A percentile compares a stretch with the other conserved stretches of the same genome.
These are phyloP conservation scores for Tephrocybe sp. DNA, from an alignment of 768 basidiomycete species.

Conservation along the genomic window DNA sequence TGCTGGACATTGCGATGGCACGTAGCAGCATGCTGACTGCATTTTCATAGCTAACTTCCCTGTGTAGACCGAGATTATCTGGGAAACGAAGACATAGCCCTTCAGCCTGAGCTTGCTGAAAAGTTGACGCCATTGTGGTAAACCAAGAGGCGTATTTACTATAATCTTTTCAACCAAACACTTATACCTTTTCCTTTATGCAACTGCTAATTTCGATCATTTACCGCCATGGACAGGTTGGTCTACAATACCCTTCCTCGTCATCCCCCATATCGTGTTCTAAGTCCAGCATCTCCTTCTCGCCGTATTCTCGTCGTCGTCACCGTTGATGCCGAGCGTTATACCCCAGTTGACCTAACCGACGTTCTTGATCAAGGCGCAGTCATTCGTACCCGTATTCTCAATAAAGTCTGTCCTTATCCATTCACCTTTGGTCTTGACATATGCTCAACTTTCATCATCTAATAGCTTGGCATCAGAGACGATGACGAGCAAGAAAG, in stretches of 20 bases:
- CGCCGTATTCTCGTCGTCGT: slow-evolving; percentile 15
- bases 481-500: slow-evolving; percentile 12
- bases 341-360: slow-evolving; percentile 18
- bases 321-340: slow-evolving; percentile 18
- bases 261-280: slow-evolving; percentile 2
- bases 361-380: slow-evolving; percentile 17
- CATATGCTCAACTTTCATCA: not conserved
- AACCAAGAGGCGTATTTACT: no score
- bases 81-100: slow-evolving; percentile 71
- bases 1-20: slow-evolving; percentile 53
- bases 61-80: slow-evolving; percentile 56
- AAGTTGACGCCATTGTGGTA: slow-evolving; percentile 19
- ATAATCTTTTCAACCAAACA: no score
- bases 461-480: slow-evolving; percentile 15
- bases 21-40: slow-evolving; percentile 62
- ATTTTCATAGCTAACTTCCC: slow-evolving; percentile 50
- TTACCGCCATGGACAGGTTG: not conserved
- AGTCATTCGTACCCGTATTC: slow-evolving; percentile 17
- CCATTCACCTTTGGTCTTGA: not conserved
- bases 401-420: slow-evolving; percentile 13
- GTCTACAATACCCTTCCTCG: not conserved
- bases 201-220: not conserved
- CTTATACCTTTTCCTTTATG: not conserved
- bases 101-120: slow-evolving; percentile 52
- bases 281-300: slow-evolving; percentile 9